Percentiles rank a stretch among this genome's conserved stretches.
Conservation (phyloP, 306 rosid species). For the Trichosanthes truncata region DNA sequence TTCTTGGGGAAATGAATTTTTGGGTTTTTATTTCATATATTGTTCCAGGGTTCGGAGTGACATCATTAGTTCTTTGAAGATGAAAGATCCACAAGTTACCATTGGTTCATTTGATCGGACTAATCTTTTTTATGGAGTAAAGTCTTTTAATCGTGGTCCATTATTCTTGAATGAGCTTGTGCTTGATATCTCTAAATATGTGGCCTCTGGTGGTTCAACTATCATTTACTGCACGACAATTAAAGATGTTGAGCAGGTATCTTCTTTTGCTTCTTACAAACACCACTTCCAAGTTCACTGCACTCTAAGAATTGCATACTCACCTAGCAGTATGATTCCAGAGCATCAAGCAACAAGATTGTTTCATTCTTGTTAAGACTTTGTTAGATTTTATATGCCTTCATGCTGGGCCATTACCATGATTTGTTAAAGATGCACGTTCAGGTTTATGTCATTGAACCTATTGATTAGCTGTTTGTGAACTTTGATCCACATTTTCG, state of each 20-base stretch:
- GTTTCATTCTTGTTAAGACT: neutral
- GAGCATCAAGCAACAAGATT: neutral
- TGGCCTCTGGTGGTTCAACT: conserved; percentile 55
- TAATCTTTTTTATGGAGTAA: conserved; percentile 82
- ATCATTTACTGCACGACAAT: conserved; percentile 83
- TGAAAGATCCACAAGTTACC: conserved; percentile 49
- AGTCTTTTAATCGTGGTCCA: conserved; percentile 50
- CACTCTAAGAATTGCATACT: neutral
- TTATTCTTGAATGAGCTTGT: conserved; percentile 56
- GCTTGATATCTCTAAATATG: conserved; percentile 47
- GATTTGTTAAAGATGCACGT: neutral
- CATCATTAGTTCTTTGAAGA: conserved; percentile 59
- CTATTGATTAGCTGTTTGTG: conserved; percentile 11
- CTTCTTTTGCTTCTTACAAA: neutral
- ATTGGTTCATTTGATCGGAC: conserved; percentile 80
- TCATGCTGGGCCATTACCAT: neutral
- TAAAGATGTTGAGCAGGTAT: conserved; percentile 81
- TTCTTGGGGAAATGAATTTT: neutral
- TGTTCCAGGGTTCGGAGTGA: conserved; percentile 70
- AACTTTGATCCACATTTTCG: conserved; percentile 4
- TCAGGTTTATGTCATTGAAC: neutral
- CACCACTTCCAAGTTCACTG: neutral
- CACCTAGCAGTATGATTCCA: neutral
- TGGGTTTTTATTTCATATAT: conserved; percentile 11
- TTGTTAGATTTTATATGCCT: neutral